phyloP scores from a whole-genome alignment of 495 filamentous ascomycete species.

The Penicillium paxilli region DNA sequence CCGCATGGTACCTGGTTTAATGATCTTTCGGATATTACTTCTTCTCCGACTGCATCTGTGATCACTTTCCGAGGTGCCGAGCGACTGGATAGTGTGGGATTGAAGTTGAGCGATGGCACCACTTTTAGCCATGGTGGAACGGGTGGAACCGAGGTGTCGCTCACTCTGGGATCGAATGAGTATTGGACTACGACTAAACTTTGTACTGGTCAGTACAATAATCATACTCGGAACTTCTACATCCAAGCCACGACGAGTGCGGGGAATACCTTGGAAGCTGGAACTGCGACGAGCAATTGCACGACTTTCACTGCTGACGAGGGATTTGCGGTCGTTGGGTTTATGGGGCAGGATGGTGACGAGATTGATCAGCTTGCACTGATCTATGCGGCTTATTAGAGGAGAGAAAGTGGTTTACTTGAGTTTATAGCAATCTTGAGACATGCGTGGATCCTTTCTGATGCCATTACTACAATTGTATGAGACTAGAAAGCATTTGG shows the following conservation, averaged over 20 bases:
- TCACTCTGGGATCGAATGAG: constrained; percentile 49
- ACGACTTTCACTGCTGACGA: constrained; percentile 44
- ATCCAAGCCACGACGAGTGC: constrained; percentile 52
- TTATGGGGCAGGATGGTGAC: constrained; percentile 55
- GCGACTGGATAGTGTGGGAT: constrained; percentile 50
- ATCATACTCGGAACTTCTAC: constrained; percentile 56
- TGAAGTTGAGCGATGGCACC: constrained; percentile 48
- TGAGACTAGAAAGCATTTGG: too few relatives aligned
- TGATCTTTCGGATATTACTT: constrained; percentile 40
- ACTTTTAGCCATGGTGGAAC: constrained; percentile 54
- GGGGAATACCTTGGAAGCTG: constrained; percentile 49
- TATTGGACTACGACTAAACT: constrained; percentile 50
- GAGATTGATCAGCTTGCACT: constrained; percentile 62
- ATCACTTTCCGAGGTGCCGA: constrained; percentile 50
- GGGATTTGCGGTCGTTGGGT: constrained; percentile 60
- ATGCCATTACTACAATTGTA: too few relatives aligned
- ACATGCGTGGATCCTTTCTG: too few relatives aligned
- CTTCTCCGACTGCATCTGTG: constrained; percentile 30
- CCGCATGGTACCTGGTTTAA: constrained; percentile 57
- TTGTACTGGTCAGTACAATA: constrained; percentile 51
- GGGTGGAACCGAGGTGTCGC: constrained; percentile 44
- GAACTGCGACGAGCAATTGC: constrained; percentile 51
- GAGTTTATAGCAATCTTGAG: too few relatives aligned
- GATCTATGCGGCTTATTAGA: constrained; percentile 36
- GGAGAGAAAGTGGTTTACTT: too few relatives aligned